Base-by-base conservation (phyloP, 2,329 filamentous ascomycete species). In the Ustulina deusta region DNA sequence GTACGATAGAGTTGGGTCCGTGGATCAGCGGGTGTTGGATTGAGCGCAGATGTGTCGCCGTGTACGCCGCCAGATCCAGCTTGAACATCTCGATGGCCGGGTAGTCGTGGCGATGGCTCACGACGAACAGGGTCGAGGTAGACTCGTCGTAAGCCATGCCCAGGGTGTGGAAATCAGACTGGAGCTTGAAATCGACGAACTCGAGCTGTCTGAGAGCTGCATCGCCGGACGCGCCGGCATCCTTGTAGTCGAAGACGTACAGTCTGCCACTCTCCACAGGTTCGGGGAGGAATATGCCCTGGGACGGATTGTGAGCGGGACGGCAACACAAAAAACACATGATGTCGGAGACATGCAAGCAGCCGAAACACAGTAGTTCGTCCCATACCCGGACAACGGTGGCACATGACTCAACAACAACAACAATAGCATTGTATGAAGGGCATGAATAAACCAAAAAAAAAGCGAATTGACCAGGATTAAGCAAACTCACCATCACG, bases 61-160 rank as follows among this genome's bases (percentile, higher is more conserved):
- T 78, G 32, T 78, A 66, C 0, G 70, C 67, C 11, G 60, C 70
- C 0, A 79, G 22, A 36, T 83, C 80, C 0, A 84, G 71, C 40
- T 72, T 73, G 71, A 84, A 83, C 29, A 79, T 46, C 49, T 83
- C 82, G 36, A 83, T 76, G 0, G 77, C 74, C 3, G 80, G 70
- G 10, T 78, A 77, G 10, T 75, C 76, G 3, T 73, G 71, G 17
- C 77, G 77, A 57, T 83, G 81, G 71, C 79, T 84, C 0, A 75
- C 71, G 3, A 80, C 78, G 34, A 81, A 80, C 0, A 84, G 72
- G 0, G 77, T 79, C 0, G 75, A 78, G 0, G 78, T 76, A 1
- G 72, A 44, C 57, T 76, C 75, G 44, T 83, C 74, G 52, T 76
- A 82, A 0, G 78, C 80, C 54, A 83, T 66, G 4, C 82, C 82